Conservation (phyloP, 371 early-diverging fungal species). For the Rhizomucor pusillus region DNA sequence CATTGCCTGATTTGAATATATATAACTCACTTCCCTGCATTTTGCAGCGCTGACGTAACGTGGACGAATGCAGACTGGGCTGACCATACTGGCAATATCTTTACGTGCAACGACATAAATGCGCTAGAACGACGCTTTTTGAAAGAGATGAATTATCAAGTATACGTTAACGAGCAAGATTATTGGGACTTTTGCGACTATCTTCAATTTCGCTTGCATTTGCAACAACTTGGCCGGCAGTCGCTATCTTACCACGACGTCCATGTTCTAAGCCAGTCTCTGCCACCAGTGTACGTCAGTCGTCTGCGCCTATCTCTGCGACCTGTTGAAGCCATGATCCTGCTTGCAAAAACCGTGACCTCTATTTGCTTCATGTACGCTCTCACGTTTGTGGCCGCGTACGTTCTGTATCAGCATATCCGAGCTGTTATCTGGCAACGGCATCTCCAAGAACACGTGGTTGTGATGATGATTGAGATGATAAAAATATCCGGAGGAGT, state of each 20-base stretch:
- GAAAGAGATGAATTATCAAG: conserved; percentile 34
- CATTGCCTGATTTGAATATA: conserved; percentile 16
- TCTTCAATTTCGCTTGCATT: conserved; percentile 45
- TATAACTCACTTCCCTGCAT: conserved; percentile 22
- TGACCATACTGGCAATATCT: conserved; percentile 48
- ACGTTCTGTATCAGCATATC: conserved; percentile 8
- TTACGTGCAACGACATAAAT: conserved; percentile 48
- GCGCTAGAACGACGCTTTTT: conserved; percentile 46
- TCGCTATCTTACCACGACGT: conserved; percentile 49
- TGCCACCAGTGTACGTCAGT: conserved; percentile 40
- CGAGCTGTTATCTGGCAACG: conserved; percentile 4
- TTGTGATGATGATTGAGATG: conserved; percentile 14
- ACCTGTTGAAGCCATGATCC: conserved; percentile 36
- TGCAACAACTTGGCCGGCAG: conserved; percentile 36
- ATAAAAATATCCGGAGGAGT: no score
- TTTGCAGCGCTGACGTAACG: conserved; percentile 46
- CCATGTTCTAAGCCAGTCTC: conserved; percentile 43
- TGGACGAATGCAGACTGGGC: conserved; percentile 63
- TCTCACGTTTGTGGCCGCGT: conserved; percentile 17
- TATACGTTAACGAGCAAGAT: conserved; percentile 42
- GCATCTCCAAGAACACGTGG: conserved; percentile 13
- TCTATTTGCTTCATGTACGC: conserved; percentile 26
- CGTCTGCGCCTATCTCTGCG: conserved; percentile 43
- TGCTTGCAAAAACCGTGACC: conserved; percentile 26
- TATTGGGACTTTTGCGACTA: conserved; percentile 49